Evolutionary conservation across 495 filamentous ascomycete species (phyloP).

Genomic region (Usnea hakonensis): DNA sequence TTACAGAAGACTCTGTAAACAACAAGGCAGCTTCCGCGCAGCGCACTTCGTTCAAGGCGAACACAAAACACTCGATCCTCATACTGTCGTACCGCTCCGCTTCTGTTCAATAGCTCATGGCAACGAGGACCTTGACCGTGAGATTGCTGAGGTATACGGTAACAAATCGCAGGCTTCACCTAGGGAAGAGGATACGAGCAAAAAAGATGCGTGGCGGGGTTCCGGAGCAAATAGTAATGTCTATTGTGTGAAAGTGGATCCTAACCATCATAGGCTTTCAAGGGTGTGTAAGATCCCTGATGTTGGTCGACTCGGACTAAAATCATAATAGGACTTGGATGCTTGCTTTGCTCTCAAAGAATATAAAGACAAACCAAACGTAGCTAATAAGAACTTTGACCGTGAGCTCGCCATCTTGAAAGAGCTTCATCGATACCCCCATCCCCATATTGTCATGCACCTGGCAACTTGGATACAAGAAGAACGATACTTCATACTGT

Average conservation of each 20-base stretch:
- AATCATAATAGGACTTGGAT: slow-evolving; percentile 1
- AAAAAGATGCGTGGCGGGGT: not conserved
- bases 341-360: slow-evolving; percentile 15
- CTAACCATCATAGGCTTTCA: slow-evolving; percentile 10
- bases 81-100: not conserved
- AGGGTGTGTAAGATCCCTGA: not conserved
- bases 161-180: not conserved
- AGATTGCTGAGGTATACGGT: not conserved
- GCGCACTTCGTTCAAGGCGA: slow-evolving; percentile 8
- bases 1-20: too few species aligned
- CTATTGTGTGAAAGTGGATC: slow-evolving; percentile 8
- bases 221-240: slow-evolving; percentile 8
- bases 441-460: slow-evolving; percentile 12
- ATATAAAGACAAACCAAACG: not conserved
- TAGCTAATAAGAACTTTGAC: not conserved
- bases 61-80: not conserved
- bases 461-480: slow-evolving; percentile 17
- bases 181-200: not conserved
- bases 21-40: not conserved
- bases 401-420: slow-evolving; percentile 11
- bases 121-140: not conserved
- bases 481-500: slow-evolving; percentile 22
- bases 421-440: not conserved
- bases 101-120: slow-evolving; percentile 2
- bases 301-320: not conserved